phyloP scores from a whole-genome alignment of 306 rosid species.

The Corylus heterophylla region DNA sequence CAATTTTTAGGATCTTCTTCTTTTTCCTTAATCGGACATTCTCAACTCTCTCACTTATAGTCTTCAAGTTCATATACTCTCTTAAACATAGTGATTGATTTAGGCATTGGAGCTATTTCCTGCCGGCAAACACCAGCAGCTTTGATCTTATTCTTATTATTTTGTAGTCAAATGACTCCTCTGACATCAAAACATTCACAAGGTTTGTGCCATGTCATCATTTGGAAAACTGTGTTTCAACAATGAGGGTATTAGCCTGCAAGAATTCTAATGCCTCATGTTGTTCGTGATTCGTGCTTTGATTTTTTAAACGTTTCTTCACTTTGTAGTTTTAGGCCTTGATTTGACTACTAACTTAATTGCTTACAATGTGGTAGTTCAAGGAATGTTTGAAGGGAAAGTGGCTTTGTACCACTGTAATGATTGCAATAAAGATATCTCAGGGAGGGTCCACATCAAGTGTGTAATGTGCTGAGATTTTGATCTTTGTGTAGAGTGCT shows the following conservation, averaged over 20 bases:
- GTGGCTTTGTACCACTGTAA: conserved; percentile 53
- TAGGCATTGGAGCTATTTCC: too few species aligned
- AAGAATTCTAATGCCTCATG: not conserved
- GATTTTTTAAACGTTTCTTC: not conserved
- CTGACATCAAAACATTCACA: too few species aligned
- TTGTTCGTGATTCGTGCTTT: not conserved
- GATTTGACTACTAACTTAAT: not conserved
- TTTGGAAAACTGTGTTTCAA: not conserved
- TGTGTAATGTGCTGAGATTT: conserved; percentile 54
- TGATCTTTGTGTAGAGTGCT: conserved; percentile 57
- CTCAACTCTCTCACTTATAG: too few species aligned
- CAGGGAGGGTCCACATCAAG: conserved; percentile 43
- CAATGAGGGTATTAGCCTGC: not conserved
- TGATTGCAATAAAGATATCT: conserved; percentile 56
- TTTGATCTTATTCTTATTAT: too few species aligned
- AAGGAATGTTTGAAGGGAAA: conserved; percentile 40
- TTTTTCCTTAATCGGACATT: too few species aligned
- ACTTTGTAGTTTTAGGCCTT: not conserved
- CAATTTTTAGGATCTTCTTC: too few species aligned
- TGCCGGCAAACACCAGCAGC: too few species aligned
- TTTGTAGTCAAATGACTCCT: too few species aligned
- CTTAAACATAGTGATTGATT: too few species aligned
- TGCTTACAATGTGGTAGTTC: conserved; percentile 22
- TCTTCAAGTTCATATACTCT: too few species aligned
- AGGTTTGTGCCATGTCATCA: not conserved